Evolutionary conservation across 1,284 basidiomycete genomes (phyloP).

Genomic region (Pseudozyma tsukubaensis): DNA sequence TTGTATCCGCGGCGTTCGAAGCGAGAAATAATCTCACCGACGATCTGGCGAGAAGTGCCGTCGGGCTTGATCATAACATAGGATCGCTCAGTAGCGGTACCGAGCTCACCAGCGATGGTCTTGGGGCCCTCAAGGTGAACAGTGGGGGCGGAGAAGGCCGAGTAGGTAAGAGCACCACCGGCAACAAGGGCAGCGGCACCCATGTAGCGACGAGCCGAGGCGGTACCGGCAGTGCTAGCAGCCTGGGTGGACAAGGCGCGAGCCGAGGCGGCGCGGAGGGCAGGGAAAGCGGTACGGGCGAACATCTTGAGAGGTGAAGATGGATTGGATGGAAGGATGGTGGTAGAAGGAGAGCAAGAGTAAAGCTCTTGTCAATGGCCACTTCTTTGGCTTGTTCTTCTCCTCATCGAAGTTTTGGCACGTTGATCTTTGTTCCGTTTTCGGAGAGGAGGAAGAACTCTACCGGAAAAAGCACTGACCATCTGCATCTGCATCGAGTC

Average conservation of each 20-base stretch:
- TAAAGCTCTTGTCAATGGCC: background rate
- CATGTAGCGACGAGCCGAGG: slow-evolving; percentile 42
- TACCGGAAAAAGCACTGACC: slow-evolving; percentile 4
- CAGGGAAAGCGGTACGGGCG: slow-evolving; percentile 45
- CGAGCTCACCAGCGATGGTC: slow-evolving; percentile 71
- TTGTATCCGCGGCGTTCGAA: slow-evolving; percentile 61
- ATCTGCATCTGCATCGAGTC: background rate
- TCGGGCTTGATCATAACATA: slow-evolving; percentile 71
- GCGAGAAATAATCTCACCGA: slow-evolving; percentile 62
- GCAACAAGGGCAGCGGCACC: slow-evolving; percentile 49
- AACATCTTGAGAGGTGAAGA: slow-evolving; percentile 31
- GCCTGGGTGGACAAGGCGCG: slow-evolving; percentile 55
- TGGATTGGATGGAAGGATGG: slow-evolving; percentile 1
- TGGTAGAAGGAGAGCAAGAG: background rate
- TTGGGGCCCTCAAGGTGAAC: slow-evolving; percentile 69
- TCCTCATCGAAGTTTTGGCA: too few relatives aligned
- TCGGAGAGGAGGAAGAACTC: background rate
- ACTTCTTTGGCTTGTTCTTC: background rate
- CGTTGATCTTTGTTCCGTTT: background rate
- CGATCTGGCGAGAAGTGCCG: slow-evolving; percentile 61
- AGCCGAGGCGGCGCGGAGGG: slow-evolving; percentile 45
- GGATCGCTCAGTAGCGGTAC: slow-evolving; percentile 70
- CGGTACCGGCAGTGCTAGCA: slow-evolving; percentile 22
- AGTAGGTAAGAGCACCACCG: slow-evolving; percentile 48
- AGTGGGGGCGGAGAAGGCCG: slow-evolving; percentile 31